Base-by-base conservation (phyloP, 2,329 filamentous ascomycete genomes). In the Grosmannia penicillata region DNA sequence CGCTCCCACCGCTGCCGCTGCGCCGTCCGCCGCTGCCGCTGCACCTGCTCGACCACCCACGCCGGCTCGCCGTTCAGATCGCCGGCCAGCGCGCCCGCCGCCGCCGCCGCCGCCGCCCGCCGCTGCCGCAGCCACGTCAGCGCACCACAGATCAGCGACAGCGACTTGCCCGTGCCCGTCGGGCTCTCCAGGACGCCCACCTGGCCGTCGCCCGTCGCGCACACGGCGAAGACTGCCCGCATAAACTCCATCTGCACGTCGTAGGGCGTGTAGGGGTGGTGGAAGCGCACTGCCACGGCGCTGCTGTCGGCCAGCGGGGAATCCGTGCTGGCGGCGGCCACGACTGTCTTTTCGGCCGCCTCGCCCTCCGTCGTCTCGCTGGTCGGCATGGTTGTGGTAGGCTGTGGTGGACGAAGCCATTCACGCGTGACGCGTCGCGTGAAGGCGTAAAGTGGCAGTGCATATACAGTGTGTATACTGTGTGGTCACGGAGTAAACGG, bases 101-200 rank as follows among this genome's bases (percentile, higher is more conserved):
- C 30, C 23, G 11, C 11, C 17, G 24, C 13, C 14, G 34, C 34
- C 34, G 26, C 34, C 25, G 14, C 64, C 54, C 57, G 75, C 55
- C 93, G 89, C 40, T 83, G 73, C 34, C 87, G 78, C n/a, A 95
- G 66, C 87, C 87, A 95, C 3, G 86, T 93, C 50, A 95, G 57
- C 6, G 86, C 78, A 29, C 80, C 82, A 53, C 87, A 95, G 45
- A 95, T 91, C 22, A 95, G 66, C 47, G 87, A 94, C 32, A 95
- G 60, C 1, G 87, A 94, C 68, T 95, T 95, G 32, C 87, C 87
- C 45, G 75, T 81, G 56, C 87, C 87, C 30, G 87, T 95, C n/a
- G 87, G 87, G 33, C 84, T 93, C 54, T 95, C 87, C 33, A 95
- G 78, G 31, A 95, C 86, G 23, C 83, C 87, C 33, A 94, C 68